Base-by-base conservation (phyloP, 345 rosid species). In the Camelina neglecta region DNA sequence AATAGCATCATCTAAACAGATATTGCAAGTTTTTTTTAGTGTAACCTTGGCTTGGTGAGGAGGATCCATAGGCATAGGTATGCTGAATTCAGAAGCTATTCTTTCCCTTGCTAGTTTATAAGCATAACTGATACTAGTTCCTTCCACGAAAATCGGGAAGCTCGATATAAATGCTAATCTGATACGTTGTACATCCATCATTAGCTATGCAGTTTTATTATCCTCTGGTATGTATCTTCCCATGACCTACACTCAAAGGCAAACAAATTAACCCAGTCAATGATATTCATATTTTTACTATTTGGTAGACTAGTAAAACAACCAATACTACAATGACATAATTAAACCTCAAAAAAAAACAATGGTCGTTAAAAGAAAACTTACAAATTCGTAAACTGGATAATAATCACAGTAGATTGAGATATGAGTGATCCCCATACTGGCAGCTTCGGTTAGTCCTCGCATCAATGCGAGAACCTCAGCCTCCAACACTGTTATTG, bases 91-190 rank as follows among this genome's bases (percentile, higher is more conserved):
- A 42, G 89, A 84, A 67, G 69, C 77, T 60, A 86, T 75, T 41
- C 91, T 90, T 60, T 83, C 91, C 69, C 83, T 84, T 41, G 97
- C 93, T 60, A 91, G 80, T 75, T 84, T 84, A 65, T 75, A 81
- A 11, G 83, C 90, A 82, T 33, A 72, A 48, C 81, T 83, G 35
- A 71, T 54, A 51, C 80, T 78, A 41, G 77, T 78, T 18, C 35
- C 83, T 2, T 76, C 65, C 71, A 80, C 85, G 4, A 78, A 69
- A 51, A 53, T 41, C 13, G 61, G 61, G 8, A 35, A 24, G 8
- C 35, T 67, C 8, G 44, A 50, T 1, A 1, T 1, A 6, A 53
- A 54, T 68, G 2, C 38, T 12, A 12, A 15, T 8, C 51, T 13
- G 36, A 68, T 54, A 0, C 26, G 33, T 15, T 35, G 48, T 23